Conservation (phyloP, 108 stramenopile genomes). For the Skeletonema marinoi region DNA sequence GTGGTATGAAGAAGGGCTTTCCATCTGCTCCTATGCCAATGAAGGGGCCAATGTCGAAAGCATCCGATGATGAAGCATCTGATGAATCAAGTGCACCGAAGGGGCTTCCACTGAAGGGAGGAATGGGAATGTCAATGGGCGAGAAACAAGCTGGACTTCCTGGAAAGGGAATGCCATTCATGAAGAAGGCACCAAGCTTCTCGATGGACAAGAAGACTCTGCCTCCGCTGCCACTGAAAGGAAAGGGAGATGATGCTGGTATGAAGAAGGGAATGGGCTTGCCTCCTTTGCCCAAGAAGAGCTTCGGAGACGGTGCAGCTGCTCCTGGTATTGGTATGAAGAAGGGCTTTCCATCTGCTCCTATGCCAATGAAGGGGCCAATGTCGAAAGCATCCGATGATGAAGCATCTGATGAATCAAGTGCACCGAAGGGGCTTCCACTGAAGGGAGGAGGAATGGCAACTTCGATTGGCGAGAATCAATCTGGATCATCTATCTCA, state of each 20-base stretch:
- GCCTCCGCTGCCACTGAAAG: neutral
- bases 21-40: neutral
- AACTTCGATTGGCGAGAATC: too few relatives aligned
- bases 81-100: too few relatives aligned
- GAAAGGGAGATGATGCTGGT: neutral
- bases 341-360: neutral
- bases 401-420: neutral
- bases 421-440: too few relatives aligned
- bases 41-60: neutral
- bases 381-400: neutral
- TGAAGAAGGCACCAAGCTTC: neutral
- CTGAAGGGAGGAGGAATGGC: too few relatives aligned
- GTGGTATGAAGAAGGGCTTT: neutral
- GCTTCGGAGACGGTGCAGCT: neutral
- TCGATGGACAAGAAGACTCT: neutral
- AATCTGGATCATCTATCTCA: neutral
- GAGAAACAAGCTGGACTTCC: too few relatives aligned
- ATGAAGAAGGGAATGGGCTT: neutral
- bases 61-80: neutral
- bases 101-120: too few relatives aligned
- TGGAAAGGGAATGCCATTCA: constrained; percentile 5
- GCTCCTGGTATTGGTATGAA: neutral
- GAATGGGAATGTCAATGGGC: too few relatives aligned
- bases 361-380: neutral
- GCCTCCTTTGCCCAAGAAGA: neutral